These are phyloP conservation scores for Saprolegnia diclina DNA, from an alignment of 352 stramenopile species.

Conservation along the genomic window DNA sequence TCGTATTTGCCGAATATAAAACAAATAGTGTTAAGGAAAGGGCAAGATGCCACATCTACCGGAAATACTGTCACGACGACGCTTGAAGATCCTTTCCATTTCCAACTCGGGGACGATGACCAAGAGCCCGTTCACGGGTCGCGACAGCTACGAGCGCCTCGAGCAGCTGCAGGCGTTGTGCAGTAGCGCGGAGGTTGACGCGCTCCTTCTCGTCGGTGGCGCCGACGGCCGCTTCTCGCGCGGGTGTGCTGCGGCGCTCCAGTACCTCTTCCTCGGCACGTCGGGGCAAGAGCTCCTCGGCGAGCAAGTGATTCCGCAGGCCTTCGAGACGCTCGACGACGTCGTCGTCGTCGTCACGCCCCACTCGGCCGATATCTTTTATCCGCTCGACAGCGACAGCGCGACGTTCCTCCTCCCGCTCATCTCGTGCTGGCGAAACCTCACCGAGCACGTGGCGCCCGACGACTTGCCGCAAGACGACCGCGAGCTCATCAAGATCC, in stretches of 20 bases:
- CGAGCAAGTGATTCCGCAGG: conserved; percentile 63
- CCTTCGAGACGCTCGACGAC: conserved; percentile 61
- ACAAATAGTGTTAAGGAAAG: no score
- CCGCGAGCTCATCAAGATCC: conserved; percentile 61
- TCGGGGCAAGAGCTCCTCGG: conserved; percentile 67
- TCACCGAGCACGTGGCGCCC: conserved; percentile 57
- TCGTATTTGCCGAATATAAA: no score
- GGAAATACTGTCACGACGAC: background rate
- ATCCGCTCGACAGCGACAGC: conserved; percentile 59
- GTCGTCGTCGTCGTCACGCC: conserved; percentile 53
- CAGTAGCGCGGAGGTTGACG: conserved; percentile 34
- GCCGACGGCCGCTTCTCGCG: conserved; percentile 65
- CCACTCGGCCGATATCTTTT: conserved; percentile 45
- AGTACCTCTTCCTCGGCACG: conserved; percentile 67
- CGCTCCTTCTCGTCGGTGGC: conserved; percentile 57
- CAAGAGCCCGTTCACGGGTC: conserved; percentile 40
- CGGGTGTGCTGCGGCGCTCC: conserved; percentile 53
- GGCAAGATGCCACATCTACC: background rate
- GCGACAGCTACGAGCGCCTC: conserved; percentile 50
- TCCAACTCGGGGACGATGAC: background rate
- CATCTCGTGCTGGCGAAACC: conserved; percentile 60
- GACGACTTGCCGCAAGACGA: conserved; percentile 64
- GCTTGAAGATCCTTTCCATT: background rate
- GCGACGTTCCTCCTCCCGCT: conserved; percentile 54
- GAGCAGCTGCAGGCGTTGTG: conserved; percentile 46